phyloP scores from a whole-genome alignment of 2,329 filamentous ascomycete genomes.

The Apiospora kogelbergensis region DNA sequence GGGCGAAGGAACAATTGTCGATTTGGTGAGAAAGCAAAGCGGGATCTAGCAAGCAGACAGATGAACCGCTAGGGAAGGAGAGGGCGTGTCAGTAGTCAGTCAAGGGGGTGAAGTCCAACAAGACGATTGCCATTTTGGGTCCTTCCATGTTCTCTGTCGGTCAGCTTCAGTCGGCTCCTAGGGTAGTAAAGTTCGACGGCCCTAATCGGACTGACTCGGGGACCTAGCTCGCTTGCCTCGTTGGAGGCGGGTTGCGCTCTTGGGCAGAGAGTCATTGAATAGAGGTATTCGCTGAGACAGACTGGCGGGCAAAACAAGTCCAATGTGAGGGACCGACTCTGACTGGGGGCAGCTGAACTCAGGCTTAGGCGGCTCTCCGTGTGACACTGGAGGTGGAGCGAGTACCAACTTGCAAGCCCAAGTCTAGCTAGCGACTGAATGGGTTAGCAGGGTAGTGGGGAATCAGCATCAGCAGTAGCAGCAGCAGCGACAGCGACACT shows the following conservation, averaged over 20 bases:
- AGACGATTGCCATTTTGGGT: not conserved
- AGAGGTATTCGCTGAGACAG: not conserved
- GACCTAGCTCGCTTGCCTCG: not conserved
- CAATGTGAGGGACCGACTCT: not conserved
- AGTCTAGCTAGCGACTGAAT: not conserved
- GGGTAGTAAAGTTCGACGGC: not conserved
- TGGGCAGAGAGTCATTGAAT: not conserved
- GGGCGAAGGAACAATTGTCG: not conserved
- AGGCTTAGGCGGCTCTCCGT: not conserved
- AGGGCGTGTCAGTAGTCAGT: not conserved
- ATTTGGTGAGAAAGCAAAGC: not conserved
- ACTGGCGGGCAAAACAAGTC: not conserved
- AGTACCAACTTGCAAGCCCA: not conserved
- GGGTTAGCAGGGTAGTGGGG: not conserved
- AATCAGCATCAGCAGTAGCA: not conserved
- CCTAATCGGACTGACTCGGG: conserved; percentile 1
- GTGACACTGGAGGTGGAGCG: not conserved
- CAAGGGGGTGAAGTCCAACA: not conserved
- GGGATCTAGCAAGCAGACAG: not conserved
- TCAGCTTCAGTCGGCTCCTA: conserved; percentile 1
- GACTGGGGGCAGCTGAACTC: not conserved
- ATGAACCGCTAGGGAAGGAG: not conserved
- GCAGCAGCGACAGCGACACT: not conserved
- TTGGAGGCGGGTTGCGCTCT: not conserved
- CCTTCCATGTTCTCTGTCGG: not conserved